Evolutionary conservation across 352 stramenopile genomes (phyloP), one percentile per base, ranked within the genome.

Genomic region (Phytophthora constricta): DNA sequence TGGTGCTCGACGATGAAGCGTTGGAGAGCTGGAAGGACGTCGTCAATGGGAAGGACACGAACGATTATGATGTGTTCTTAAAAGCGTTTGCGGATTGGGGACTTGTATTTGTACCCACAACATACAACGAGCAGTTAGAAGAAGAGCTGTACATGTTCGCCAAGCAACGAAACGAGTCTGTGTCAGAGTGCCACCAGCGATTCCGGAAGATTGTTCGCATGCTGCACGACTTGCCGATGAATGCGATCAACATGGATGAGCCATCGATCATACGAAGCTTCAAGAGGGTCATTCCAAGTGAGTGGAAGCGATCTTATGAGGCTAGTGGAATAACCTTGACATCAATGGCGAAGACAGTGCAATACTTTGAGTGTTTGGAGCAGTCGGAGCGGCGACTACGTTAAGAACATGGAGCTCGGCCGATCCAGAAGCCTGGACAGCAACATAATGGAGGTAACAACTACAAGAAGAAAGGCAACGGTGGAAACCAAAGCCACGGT

Each of bases 311-410:
- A 5, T 17, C n/a, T 0, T 59, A 55, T 31, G 58, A 60, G 13
- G 1, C 13, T 4, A 33, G 47, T 25, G 46, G 33, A 14, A 34
- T 43, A 20, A n/a, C 2, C 1, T 22, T 56, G 0, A 49, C 2
- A 4, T 1, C 16, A 1, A 45, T 64, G 46, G 1, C 1, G 23
- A 13, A 55, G 37, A 17, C 17, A 3, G 56, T 64, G 0, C 46
- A 33, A 23, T 64, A 64, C 9, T 64, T 64, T 20, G 56, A 64
- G n/a, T 31, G 46, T 1, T 17, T 64, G 4, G 46, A 51, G 31
- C 56, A 63, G 22, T 56, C 56, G 2, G 45, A 51, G 33, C 14
- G 34, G 20, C 31, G 56, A 0, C 42, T 50, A 14, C 13, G 19
- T 3, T 56, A 51, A 23, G 17, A 56, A 31, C 22, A 9, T 17